phyloP scores from a whole-genome alignment of 2,329 filamentous ascomycete species.

The Paecilomyces dactylethromorphus region DNA sequence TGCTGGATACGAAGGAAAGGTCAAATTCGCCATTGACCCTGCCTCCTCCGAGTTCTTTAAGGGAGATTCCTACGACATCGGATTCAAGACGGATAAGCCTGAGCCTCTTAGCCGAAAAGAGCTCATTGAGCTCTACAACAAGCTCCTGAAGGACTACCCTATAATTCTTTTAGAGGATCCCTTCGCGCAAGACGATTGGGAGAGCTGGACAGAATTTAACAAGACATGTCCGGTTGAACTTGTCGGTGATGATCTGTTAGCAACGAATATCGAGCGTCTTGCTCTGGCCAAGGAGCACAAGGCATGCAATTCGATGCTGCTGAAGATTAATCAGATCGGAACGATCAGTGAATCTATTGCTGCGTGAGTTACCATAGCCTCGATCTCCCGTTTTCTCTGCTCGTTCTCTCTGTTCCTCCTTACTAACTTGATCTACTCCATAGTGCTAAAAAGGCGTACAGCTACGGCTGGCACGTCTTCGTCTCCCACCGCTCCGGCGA shows the following conservation, averaged over 20 bases:
- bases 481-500: constrained; percentile 39
- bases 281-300: constrained; percentile 26
- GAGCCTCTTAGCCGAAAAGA: constrained; percentile 15
- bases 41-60: constrained; percentile 35
- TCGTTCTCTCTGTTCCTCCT: neutral
- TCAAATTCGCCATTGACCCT: constrained; percentile 38
- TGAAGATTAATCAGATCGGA: constrained; percentile 41
- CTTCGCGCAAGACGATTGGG: constrained; percentile 37
- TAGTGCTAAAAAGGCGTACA: constrained; percentile 26
- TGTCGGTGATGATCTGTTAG: constrained; percentile 37
- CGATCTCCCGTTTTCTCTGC: neutral
- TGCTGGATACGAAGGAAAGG: constrained; percentile 22
- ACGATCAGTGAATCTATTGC: constrained; percentile 35
- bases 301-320: constrained; percentile 35
- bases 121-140: constrained; percentile 24
- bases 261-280: constrained; percentile 31
- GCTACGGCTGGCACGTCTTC: constrained; percentile 36
- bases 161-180: constrained; percentile 37
- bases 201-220: constrained; percentile 30
- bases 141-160: constrained; percentile 28
- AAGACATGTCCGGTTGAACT: constrained; percentile 26
- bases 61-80: constrained; percentile 29
- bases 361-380: constrained; percentile 22
- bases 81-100: constrained; percentile 24
- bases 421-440: neutral